phyloP scores from a whole-genome alignment of 2,329 filamentous ascomycete species.

The Aspergillus nomiae region DNA sequence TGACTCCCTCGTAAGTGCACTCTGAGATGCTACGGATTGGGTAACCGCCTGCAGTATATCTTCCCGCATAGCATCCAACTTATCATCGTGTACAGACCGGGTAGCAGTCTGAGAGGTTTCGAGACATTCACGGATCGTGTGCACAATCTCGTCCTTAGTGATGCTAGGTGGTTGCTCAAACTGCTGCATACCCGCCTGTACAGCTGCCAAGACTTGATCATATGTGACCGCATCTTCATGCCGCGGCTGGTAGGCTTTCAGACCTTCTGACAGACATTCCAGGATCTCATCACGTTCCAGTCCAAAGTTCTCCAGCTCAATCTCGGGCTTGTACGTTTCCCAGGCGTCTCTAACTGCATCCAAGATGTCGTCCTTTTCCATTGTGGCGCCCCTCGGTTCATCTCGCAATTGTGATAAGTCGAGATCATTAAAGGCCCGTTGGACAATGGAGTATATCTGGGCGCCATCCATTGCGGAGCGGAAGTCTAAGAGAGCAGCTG shows the following conservation, averaged over 20 bases:
- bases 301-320: constrained; percentile 85
- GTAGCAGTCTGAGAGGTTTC: constrained; percentile 65
- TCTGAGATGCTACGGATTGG: constrained; percentile 32
- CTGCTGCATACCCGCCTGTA: constrained; percentile 82
- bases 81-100: constrained; percentile 25
- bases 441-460: constrained; percentile 83
- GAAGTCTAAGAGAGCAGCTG: constrained; percentile 64
- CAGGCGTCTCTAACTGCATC: constrained; percentile 86
- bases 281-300: constrained; percentile 89
- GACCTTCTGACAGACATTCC: constrained; percentile 80
- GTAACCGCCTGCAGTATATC: constrained; percentile 38
- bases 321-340: constrained; percentile 92
- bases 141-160: constrained; percentile 80
- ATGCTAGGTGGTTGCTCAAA: constrained; percentile 71
- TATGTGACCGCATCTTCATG: constrained; percentile 65
- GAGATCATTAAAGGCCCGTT: constrained; percentile 66
- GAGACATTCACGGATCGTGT: constrained; percentile 81
- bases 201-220: constrained; percentile 81
- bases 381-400: constrained; percentile 50
- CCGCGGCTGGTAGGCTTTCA: constrained; percentile 68
- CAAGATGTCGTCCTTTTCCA: constrained; percentile 81
- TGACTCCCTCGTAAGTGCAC: constrained; percentile 32
- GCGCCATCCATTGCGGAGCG: constrained; percentile 72
- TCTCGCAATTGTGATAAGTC: constrained; percentile 62
- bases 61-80: constrained; percentile 33